phyloP scores from a whole-genome alignment of 2,329 filamentous ascomycete genomes.

The Clarireedia hainanense region DNA sequence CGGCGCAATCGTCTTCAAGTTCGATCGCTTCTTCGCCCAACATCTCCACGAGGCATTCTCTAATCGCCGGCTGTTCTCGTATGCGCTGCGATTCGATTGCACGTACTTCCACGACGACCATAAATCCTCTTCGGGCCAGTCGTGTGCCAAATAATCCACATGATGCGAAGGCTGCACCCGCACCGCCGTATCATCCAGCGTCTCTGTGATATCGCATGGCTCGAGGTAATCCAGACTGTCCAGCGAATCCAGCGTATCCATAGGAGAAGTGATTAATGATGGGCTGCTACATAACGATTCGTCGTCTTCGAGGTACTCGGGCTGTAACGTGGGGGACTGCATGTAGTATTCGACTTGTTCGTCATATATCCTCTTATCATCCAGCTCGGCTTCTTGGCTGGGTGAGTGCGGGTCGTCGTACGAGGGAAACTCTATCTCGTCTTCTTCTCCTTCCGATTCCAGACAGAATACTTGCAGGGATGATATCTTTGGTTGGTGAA shows the following conservation, averaged over 20 bases:
- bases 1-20: constrained; percentile 78
- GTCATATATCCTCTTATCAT: constrained; percentile 23
- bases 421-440: constrained; percentile 35
- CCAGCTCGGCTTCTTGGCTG: neutral
- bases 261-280: constrained; percentile 43
- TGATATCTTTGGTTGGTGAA: constrained; percentile 5
- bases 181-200: constrained; percentile 45
- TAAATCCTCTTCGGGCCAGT: constrained; percentile 95
- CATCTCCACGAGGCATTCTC: constrained; percentile 98
- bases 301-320: constrained; percentile 27
- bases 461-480: neutral
- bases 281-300: constrained; percentile 46
- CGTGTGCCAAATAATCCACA: constrained; percentile 89
- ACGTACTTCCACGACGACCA: constrained; percentile 97
- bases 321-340: constrained; percentile 52
- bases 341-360: constrained; percentile 36
- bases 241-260: constrained; percentile 36
- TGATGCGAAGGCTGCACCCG: constrained; percentile 63
- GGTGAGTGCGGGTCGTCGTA: constrained; percentile 29
- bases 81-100: constrained; percentile 68
- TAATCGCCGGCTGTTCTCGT: constrained; percentile 71
- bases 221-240: neutral
- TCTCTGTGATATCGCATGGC: constrained; percentile 4
- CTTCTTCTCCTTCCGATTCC: constrained; percentile 84
- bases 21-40: constrained; percentile 89